These are phyloP conservation scores for Quambalaria eucalypti DNA, from an alignment of 1,284 basidiomycete genomes.

Conservation along the genomic window DNA sequence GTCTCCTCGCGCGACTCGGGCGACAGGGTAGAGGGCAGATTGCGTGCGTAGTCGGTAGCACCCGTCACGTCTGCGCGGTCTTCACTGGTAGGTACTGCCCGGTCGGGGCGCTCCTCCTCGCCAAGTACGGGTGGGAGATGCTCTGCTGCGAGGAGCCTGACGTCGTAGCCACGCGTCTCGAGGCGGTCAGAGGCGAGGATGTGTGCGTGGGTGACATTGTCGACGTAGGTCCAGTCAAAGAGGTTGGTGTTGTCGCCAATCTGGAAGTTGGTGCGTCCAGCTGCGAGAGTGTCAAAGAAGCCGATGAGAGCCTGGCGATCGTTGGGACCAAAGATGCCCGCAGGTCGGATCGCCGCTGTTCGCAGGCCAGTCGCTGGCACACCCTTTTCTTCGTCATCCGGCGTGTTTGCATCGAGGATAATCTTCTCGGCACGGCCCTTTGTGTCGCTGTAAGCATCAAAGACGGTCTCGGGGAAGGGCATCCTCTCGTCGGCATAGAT, in stretches of 20 bases:
- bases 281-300: conserved; percentile 69
- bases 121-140: conserved; percentile 24
- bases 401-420: conserved; percentile 75
- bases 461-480: conserved; percentile 62
- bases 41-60: conserved; percentile 36
- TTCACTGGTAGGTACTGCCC: conserved; percentile 34
- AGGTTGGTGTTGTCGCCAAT: conserved; percentile 88
- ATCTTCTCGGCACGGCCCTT: conserved; percentile 82
- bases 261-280: conserved; percentile 76
- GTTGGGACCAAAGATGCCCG: conserved; percentile 94
- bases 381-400: conserved; percentile 27
- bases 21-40: conserved; percentile 14
- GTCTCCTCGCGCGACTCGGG: conserved; percentile 55
- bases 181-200: conserved; percentile 84
- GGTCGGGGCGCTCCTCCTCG: conserved; percentile 17
- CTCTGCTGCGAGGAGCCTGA: conserved; percentile 45
- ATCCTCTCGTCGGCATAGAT: conserved; percentile 83
- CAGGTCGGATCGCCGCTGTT: conserved; percentile 82
- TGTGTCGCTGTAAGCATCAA: conserved; percentile 94
- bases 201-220: conserved; percentile 89
- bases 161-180: conserved; percentile 21
- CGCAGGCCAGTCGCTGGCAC: conserved; percentile 56
- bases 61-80: conserved; percentile 27
- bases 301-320: conserved; percentile 80
- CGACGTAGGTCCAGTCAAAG: conserved; percentile 96